Base-by-base conservation (phyloP, 78 protist species). In the Tieghemostelium lacteum region DNA sequence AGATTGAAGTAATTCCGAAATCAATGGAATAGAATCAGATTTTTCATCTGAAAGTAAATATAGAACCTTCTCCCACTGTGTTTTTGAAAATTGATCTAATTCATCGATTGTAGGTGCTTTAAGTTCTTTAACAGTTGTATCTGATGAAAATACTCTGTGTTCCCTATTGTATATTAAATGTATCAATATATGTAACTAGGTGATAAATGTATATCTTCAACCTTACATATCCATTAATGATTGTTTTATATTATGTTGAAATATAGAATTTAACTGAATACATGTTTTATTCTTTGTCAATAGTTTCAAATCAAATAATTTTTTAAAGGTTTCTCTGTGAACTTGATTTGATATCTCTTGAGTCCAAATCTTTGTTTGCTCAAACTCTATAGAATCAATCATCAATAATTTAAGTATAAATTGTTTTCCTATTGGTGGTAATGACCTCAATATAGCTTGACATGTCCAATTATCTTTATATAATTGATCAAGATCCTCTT, bases 381-480 rank as follows among this genome's bases (percentile, higher is more conserved):
- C 3, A 10, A 52, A 6, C 0, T 63, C 37, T 50, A 52, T 34
- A 0, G 57, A 2, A 33, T 78, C 75, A 37, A 78, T 29, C 50
- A 66, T 10, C 28, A 66, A 49, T 57, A 78, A 16, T 58, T 55
- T 78, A 17, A 78, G 39, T 34, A 78, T 64, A 78, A 66, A 78
- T 78, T 78, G 88, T 66, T 78, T 78, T 19, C 58, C 29, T 66
- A 74, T 64, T 66, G 88, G 76, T 26, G 88, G 88, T 54, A 78
- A 66, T 50, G 88, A 66, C 39, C 88, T 64, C 6, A 78, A 7
- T 36, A 78, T 66, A 5, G 88, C 88, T 78, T 66, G 74, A 66
- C 88, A 78, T 36, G 88, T 78, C 72, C 72, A 78, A 52, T 52
- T 6, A 66, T 78, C 88, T 58, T 58, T 31, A 55, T 78, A 78